Evolutionary conservation across 257 asterid species (phyloP).

Genomic region (Eucommia ulmoides): DNA sequence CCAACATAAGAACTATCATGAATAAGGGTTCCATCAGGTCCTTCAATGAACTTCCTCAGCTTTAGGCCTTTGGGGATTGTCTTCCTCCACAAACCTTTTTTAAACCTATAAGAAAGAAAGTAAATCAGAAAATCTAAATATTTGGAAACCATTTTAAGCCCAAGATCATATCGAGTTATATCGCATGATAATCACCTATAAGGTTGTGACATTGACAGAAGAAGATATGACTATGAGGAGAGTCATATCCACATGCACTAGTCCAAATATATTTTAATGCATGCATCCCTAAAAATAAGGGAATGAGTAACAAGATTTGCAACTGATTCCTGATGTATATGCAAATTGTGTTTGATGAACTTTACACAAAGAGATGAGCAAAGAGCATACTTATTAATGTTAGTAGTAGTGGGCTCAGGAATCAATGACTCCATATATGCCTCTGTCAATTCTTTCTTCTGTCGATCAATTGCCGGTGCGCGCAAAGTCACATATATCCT

Average conservation of each 20-base stretch:
- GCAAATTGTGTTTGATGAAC: background rate
- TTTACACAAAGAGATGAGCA: background rate
- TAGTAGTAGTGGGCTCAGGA: conserved; percentile 88
- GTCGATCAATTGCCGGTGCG: conserved; percentile 66
- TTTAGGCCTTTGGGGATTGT: conserved; percentile 82
- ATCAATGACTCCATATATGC: conserved; percentile 91
- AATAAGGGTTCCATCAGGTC: conserved; percentile 70
- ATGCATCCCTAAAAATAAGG: background rate
- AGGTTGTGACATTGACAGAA: too few relatives aligned
- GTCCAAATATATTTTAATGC: background rate
- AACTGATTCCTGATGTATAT: background rate
- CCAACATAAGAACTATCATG: conserved; percentile 85
- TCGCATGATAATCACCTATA: too few relatives aligned
- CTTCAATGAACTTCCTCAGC: conserved; percentile 77
- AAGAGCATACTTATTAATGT: conserved; percentile 51
- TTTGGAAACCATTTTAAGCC: conserved; percentile 2
- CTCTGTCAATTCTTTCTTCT: conserved; percentile 64
- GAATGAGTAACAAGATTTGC: background rate
- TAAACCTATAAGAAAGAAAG: conserved; percentile 35
- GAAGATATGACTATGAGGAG: too few relatives aligned
- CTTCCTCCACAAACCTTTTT: conserved; percentile 91
- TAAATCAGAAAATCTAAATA: background rate
- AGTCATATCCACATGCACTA: too few relatives aligned
- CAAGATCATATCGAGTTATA: conserved; percentile 9
- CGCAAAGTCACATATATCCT: conserved; percentile 49